A percentile compares a stretch with the other conserved stretches of the same genome.
These are phyloP conservation scores for Polyporus tsugae DNA, from an alignment of 1,284 basidiomycete genomes.

Conservation along the genomic window DNA sequence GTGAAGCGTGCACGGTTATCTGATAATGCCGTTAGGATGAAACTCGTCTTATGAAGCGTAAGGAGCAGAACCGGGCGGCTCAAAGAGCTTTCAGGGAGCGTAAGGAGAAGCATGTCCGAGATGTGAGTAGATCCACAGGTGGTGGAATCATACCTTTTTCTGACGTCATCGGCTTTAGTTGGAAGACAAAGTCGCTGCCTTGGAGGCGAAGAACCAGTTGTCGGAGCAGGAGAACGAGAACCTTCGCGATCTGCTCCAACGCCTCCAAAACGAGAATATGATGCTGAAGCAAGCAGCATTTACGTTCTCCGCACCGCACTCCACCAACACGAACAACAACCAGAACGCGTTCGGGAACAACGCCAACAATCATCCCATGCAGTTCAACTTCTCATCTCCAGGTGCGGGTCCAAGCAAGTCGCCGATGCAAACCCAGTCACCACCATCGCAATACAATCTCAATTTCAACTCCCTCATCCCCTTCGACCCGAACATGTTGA, in stretches of 20 bases:
- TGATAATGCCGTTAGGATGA: constrained; percentile 61
- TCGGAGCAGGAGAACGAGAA: constrained; percentile 79
- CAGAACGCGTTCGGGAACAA: constrained; percentile 26
- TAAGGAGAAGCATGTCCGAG: constrained; percentile 90
- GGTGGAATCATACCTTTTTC: constrained; percentile 10
- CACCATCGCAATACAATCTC: constrained; percentile 48
- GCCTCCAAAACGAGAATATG: constrained; percentile 83
- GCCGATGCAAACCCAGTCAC: constrained; percentile 36
- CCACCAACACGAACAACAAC: constrained; percentile 23
- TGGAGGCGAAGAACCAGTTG: constrained; percentile 78
- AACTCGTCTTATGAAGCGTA: constrained; percentile 76
- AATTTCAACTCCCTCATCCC: constrained; percentile 71
- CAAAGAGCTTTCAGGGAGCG: constrained; percentile 88
- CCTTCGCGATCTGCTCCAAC: constrained; percentile 75
- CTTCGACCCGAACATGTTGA: constrained; percentile 71
- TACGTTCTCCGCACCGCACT: constrained; percentile 75
- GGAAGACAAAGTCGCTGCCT: constrained; percentile 82
- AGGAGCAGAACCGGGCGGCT: constrained; percentile 88
- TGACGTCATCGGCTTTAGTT: constrained; percentile 53
- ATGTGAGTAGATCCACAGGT: constrained; percentile 59
- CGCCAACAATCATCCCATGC: constrained; percentile 33
- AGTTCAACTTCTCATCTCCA: constrained; percentile 40
- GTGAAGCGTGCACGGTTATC: background rate
- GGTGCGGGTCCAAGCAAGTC: constrained; percentile 41
- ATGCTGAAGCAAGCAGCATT: constrained; percentile 76